These are phyloP conservation scores for Ogataea sp. DNA, from an alignment of 805 yeast genomes.

Conservation along the genomic window DNA sequence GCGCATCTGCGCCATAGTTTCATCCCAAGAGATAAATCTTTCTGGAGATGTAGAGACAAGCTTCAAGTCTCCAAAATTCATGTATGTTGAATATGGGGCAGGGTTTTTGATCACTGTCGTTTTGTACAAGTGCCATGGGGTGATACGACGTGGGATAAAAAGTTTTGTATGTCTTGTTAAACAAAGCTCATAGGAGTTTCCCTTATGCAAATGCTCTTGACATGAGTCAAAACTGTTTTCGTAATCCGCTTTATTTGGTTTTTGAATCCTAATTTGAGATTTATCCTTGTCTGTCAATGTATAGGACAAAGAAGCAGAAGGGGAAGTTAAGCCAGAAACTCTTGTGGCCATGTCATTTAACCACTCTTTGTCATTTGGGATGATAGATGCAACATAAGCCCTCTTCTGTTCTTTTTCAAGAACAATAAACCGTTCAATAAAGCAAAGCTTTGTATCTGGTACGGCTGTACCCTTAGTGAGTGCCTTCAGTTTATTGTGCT, in stretches of 20 bases:
- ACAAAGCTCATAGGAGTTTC: conserved; percentile 93
- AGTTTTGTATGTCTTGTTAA: conserved; percentile 70
- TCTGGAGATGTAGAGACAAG: conserved; percentile 92
- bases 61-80: conserved; percentile 57
- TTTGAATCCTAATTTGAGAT: conserved; percentile 23
- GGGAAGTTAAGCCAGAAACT: too few relatives aligned
- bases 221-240: conserved; percentile 48
- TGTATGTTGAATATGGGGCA: conserved; percentile 82
- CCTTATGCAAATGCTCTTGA: conserved; percentile 59
- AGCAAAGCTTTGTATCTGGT: conserved; percentile 74
- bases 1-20: conserved; percentile 60
- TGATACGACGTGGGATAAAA: conserved; percentile 35
- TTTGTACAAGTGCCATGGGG: conserved; percentile 78
- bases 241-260: conserved; percentile 52
- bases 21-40: conserved; percentile 77
- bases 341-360: conserved; percentile 15
- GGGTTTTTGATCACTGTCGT: conserved; percentile 69
- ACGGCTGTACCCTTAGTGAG: conserved; percentile 30
- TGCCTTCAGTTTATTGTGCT: conserved; percentile 26
- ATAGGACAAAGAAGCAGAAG: too few relatives aligned
- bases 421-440: conserved; percentile 55
- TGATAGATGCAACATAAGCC: conserved; percentile 47
- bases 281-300: too few relatives aligned
- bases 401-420: conserved; percentile 38
- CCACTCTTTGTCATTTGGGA: conserved; percentile 31